Percentiles rank a stretch among this genome's conserved stretches.
Conservation (phyloP, 1,139 yeast genomes). For the Pichia sp. region DNA sequence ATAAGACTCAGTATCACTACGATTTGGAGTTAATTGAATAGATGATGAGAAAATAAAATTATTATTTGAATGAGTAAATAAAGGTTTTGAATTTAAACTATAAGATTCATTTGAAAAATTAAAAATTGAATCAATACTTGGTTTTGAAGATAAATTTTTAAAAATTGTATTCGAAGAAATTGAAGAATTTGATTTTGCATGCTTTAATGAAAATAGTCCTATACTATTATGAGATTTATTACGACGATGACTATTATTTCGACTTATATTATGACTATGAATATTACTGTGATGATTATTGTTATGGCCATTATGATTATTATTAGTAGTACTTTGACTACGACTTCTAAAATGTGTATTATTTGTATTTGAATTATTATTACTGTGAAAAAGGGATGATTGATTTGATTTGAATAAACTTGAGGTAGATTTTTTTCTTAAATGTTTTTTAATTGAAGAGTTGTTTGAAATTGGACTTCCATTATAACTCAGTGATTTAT, state of each 20-base stretch:
- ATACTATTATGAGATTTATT: background rate
- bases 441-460: conserved; percentile 12
- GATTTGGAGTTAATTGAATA: conserved; percentile 5
- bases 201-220: background rate
- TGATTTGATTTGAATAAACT: conserved; percentile 6
- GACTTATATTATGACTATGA: conserved; percentile 1
- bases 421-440: conserved; percentile 11
- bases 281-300: background rate
- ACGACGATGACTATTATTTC: background rate
- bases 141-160: conserved; percentile 7
- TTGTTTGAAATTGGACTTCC: conserved; percentile 12
- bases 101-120: conserved; percentile 4
- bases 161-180: conserved; percentile 8
- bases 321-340: background rate
- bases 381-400: background rate
- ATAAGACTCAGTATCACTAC: conserved; percentile 8
- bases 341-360: conserved; percentile 1
- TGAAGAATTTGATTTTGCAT: conserved; percentile 10
- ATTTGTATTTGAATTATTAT: background rate
- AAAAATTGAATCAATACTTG: conserved; percentile 12
- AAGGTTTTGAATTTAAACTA: background rate
- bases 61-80: conserved; percentile 1
- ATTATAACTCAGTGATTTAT: conserved; percentile 10
- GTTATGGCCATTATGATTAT: background rate
- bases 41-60: conserved; percentile 2